Evolutionary conservation across 164 flowering plant genomes (phyloP).

Genomic region (Nelumbo lutea): DNA sequence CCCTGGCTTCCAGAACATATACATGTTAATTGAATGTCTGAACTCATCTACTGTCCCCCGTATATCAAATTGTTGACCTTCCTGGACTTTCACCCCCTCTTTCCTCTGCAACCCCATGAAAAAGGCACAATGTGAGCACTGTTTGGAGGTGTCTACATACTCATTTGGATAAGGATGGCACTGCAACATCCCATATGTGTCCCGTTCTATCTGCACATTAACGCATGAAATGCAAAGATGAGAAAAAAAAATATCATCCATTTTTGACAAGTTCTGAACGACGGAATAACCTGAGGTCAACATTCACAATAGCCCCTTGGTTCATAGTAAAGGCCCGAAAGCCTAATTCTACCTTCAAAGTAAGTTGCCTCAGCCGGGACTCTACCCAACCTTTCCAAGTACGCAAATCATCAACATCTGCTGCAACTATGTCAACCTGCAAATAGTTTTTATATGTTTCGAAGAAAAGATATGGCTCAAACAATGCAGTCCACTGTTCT

Average conservation of each 20-base stretch:
- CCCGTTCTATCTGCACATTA: slow-evolving; percentile 81
- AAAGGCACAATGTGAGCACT: slow-evolving; percentile 71
- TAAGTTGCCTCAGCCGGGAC: slow-evolving; percentile 89
- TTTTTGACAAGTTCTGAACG: too few species aligned
- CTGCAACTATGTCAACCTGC: slow-evolving; percentile 90
- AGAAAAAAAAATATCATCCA: background rate
- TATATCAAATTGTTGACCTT: slow-evolving; percentile 96
- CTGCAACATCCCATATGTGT: slow-evolving; percentile 83
- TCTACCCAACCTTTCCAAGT: slow-evolving; percentile 99
- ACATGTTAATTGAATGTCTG: slow-evolving; percentile 64
- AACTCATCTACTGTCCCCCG: slow-evolving; percentile 90
- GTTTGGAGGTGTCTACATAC: slow-evolving; percentile 57
- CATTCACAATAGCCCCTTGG: too few species aligned
- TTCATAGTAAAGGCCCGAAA: background rate
- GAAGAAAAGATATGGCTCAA: slow-evolving; percentile 84
- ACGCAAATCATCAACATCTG: slow-evolving; percentile 76
- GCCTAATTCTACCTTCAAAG: slow-evolving; percentile 56
- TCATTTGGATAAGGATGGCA: slow-evolving; percentile 96
- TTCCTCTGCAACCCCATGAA: slow-evolving; percentile 97
- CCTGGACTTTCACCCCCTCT: slow-evolving; percentile 68
- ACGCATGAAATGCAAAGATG: background rate
- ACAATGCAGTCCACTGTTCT: slow-evolving; percentile 67
- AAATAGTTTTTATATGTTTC: slow-evolving; percentile 85
- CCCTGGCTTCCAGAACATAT: slow-evolving; percentile 82
- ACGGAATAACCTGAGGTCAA: too few species aligned